phyloP scores from a whole-genome alignment of 139 green algal species.

The Micractinium sp. region DNA sequence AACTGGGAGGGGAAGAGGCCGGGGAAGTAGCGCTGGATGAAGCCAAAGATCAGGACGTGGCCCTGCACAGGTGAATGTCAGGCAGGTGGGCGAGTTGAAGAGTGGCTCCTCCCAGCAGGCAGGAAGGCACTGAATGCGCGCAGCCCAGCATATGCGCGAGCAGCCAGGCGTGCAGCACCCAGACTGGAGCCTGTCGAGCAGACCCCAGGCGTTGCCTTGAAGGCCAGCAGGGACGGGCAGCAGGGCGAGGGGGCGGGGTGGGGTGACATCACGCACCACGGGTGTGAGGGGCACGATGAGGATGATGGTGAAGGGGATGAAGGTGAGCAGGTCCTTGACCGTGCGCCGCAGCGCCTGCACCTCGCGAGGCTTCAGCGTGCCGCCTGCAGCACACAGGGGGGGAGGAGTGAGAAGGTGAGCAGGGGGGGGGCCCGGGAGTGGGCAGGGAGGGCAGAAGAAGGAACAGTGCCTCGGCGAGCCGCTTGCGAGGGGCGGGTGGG shows the following conservation, averaged over 20 bases:
- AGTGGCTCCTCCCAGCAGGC: no score
- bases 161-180: no score
- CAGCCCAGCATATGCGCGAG: no score
- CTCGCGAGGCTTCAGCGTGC: slow-evolving; percentile 90
- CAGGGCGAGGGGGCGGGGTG: no score
- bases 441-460: neutral
- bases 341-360: slow-evolving; percentile 92
- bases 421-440: neutral
- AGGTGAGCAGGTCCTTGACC: slow-evolving; percentile 87
- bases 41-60: slow-evolving; percentile 97
- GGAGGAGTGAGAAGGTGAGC: neutral
- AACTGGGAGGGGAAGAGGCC: slow-evolving; percentile 98
- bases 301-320: slow-evolving; percentile 98
- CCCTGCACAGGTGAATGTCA: slow-evolving; percentile 48
- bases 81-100: no score
- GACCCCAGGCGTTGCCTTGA: no score
- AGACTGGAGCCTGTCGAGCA: no score
- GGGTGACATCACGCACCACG: slow-evolving; percentile 55
- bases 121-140: no score
- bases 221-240: no score
- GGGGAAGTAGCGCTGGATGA: slow-evolving; percentile 98
- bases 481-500: no score
- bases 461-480: neutral
- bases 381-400: slow-evolving; percentile 50
- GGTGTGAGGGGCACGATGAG: slow-evolving; percentile 96